These are phyloP conservation scores for Quercus ilex DNA, from an alignment of 306 rosid species.

Conservation along the genomic window DNA sequence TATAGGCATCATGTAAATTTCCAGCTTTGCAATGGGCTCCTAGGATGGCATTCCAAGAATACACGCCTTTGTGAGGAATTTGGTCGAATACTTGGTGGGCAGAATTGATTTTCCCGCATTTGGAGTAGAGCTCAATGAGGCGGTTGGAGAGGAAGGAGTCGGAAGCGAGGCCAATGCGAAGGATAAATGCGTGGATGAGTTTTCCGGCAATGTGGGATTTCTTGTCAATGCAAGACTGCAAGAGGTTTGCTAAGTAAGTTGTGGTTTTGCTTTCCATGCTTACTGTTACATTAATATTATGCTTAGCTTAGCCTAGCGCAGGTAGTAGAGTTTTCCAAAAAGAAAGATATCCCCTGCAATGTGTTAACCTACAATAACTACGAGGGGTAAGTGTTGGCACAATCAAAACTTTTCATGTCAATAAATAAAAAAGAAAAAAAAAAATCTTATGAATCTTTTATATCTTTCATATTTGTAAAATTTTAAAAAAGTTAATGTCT, in stretches of 20 bases:
- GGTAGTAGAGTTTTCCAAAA: no score
- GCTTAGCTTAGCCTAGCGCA: no score
- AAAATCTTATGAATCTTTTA: no score
- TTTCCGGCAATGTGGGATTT: constrained; percentile 44
- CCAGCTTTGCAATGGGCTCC: constrained; percentile 43
- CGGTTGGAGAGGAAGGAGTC: constrained; percentile 56
- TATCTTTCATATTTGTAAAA: fast-evolving
- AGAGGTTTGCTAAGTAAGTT: constrained; percentile 33
- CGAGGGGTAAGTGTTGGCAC: no score
- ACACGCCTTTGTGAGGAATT: constrained; percentile 52
- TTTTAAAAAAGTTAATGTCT: fast-evolving
- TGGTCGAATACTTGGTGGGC: constrained; percentile 47
- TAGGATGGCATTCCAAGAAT: constrained; percentile 66
- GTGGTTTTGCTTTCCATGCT: constrained; percentile 25
- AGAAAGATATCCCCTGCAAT: no score
- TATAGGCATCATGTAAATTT: constrained; percentile 30
- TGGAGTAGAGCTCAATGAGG: constrained; percentile 56
- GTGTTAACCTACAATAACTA: no score
- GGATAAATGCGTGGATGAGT: constrained; percentile 44
- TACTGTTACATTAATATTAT: not conserved
- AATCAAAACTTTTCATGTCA: no score
- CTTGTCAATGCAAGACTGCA: constrained; percentile 55
- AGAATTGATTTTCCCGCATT: constrained; percentile 31
- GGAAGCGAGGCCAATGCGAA: constrained; percentile 35
- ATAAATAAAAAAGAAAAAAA: no score